Evolutionary conservation across 306 rosid species (phyloP).

Genomic region (Biancaea sappan): DNA sequence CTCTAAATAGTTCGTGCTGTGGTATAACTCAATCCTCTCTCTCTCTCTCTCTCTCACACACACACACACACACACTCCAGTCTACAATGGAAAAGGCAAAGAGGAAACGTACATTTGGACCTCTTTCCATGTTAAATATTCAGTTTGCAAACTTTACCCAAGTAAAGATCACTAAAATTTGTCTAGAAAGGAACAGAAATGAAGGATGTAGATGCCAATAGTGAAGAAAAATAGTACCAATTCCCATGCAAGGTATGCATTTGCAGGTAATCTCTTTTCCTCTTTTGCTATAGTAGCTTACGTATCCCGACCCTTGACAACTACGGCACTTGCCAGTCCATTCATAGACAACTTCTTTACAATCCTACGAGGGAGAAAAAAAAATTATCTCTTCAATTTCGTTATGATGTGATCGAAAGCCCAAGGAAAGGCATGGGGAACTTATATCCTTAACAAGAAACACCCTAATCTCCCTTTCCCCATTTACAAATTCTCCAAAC

Average conservation of each 20-base stretch:
- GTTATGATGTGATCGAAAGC: neutral
- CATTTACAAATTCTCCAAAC: neutral
- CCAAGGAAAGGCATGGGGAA: neutral
- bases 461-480: neutral
- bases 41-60: neutral
- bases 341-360: slow-evolving; percentile 93
- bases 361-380: slow-evolving; percentile 60
- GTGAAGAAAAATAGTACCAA: slow-evolving; percentile 58
- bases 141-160: neutral
- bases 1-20: neutral
- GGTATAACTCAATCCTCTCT: neutral
- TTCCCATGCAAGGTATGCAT: slow-evolving; percentile 97
- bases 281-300: slow-evolving; percentile 75
- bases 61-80: neutral
- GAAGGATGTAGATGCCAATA: neutral
- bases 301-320: slow-evolving; percentile 93
- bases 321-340: slow-evolving; percentile 97
- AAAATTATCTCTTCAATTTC: slow-evolving; percentile 13
- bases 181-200: slow-evolving; percentile 10
- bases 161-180: neutral
- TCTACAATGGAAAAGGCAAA: no score
- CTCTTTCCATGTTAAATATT: neutral
- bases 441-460: neutral
- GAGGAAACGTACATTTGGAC: neutral
- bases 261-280: slow-evolving; percentile 76